These are phyloP conservation scores for Ceratobasidium theobromae DNA, from an alignment of 1,284 basidiomycete genomes.

Conservation along the genomic window DNA sequence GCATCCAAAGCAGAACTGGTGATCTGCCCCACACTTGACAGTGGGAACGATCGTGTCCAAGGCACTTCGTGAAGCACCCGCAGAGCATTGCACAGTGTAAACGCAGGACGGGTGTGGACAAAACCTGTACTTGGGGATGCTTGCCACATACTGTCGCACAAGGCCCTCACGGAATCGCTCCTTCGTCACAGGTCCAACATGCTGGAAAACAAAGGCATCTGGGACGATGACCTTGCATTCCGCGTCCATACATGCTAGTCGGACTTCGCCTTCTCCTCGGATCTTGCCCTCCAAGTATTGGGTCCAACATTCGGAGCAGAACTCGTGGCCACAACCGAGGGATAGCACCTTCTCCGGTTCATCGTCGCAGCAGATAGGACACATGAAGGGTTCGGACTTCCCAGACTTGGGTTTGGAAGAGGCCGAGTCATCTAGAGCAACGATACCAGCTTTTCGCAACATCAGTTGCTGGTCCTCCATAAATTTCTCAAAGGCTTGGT, in stretches of 20 bases:
- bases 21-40: conserved; percentile 72
- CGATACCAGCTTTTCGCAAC: conserved; percentile 67
- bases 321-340: conserved; percentile 77
- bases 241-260: conserved; percentile 92
- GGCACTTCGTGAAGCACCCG: conserved; percentile 70
- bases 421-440: conserved; percentile 43
- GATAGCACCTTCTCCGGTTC: conserved; percentile 57
- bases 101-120: conserved; percentile 87
- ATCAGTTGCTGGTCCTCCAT: conserved; percentile 83
- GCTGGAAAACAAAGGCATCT: conserved; percentile 55
- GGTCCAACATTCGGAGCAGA: conserved; percentile 86
- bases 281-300: conserved; percentile 87
- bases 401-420: conserved; percentile 39
- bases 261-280: conserved; percentile 84
- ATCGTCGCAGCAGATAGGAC: conserved; percentile 90
- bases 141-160: conserved; percentile 87
- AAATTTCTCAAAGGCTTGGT: conserved; percentile 91
- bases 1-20: conserved; percentile 92
- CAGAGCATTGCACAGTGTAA: conserved; percentile 84
- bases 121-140: conserved; percentile 83
- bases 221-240: conserved; percentile 78
- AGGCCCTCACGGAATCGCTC: conserved; percentile 64
- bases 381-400: conserved; percentile 63
- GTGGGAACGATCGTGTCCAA: conserved; percentile 84
- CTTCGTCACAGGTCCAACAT: conserved; percentile 39